These are phyloP conservation scores for Kluyveromyces siamensis DNA, from an alignment of 805 yeast species.

Conservation along the genomic window DNA sequence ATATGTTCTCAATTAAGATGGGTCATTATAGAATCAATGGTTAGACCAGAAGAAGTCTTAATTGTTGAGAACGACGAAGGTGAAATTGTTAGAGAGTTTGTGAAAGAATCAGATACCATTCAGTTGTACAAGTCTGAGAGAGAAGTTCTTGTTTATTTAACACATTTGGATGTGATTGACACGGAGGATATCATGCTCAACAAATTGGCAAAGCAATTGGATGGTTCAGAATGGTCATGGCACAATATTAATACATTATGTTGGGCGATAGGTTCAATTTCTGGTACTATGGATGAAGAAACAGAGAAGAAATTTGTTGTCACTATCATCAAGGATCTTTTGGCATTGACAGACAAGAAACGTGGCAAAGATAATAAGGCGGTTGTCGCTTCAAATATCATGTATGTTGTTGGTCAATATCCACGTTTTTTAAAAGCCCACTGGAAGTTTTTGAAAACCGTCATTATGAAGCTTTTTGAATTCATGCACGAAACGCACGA, in stretches of 20 bases:
- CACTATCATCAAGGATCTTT: constrained; percentile 82
- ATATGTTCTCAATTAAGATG: constrained; percentile 75
- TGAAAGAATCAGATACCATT: constrained; percentile 93
- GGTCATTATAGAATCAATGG: constrained; percentile 97
- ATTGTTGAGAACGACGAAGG: constrained; percentile 98
- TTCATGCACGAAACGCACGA: constrained; percentile 99
- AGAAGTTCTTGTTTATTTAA: constrained; percentile 88
- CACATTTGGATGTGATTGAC: constrained; percentile 90
- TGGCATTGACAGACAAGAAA: constrained; percentile 89
- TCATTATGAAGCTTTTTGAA: constrained; percentile 89
- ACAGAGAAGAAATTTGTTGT: constrained; percentile 93
- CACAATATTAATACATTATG: constrained; percentile 92
- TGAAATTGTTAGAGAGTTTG: constrained; percentile 95
- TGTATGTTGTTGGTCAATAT: constrained; percentile 99
- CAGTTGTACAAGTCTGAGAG: constrained; percentile 92
- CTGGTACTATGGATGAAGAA: constrained; percentile 98
- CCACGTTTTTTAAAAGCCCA: constrained; percentile 96
- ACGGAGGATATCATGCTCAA: constrained; percentile 91
- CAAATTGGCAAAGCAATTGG: constrained; percentile 85
- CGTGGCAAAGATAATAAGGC: constrained; percentile 98
- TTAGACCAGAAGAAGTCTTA: constrained; percentile 94
- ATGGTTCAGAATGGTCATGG: constrained; percentile 99
- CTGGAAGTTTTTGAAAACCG: constrained; percentile 95
- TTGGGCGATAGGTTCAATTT: constrained; percentile 99
- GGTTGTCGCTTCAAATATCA: constrained; percentile 97